Evolutionary conservation across 768 basidiomycete species (phyloP).

Genomic region (Gymnopilus dilepis): DNA sequence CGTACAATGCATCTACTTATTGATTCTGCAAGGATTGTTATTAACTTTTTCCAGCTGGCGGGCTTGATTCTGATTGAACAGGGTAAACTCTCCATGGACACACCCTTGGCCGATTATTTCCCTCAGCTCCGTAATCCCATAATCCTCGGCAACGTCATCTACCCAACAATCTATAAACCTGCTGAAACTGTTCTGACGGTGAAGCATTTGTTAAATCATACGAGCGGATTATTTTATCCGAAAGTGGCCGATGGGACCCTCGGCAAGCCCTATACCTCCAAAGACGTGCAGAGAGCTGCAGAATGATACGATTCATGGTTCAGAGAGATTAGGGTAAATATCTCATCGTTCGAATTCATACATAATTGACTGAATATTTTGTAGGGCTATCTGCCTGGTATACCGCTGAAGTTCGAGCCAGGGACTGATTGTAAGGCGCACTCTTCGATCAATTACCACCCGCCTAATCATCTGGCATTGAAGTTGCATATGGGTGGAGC

Average conservation of each 20-base stretch:
- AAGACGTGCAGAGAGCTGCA: constrained; percentile 2
- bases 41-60: constrained; percentile 23
- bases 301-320: constrained; percentile 24
- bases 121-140: constrained; percentile 30
- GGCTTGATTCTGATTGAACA: constrained; percentile 32
- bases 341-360: background rate
- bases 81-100: constrained; percentile 28
- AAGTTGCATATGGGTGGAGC: constrained; percentile 37
- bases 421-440: constrained; percentile 33
- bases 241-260: background rate
- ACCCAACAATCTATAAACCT: constrained; percentile 22
- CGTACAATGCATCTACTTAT: background rate
- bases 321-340: constrained; percentile 21
- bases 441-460: background rate
- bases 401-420: constrained; percentile 36
- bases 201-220: constrained; percentile 35
- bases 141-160: constrained; percentile 22
- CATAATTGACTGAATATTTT: background rate
- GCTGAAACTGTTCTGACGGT: constrained; percentile 28
- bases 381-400: constrained; percentile 30
- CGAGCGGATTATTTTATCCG: constrained; percentile 35
- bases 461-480: background rate
- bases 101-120: constrained; percentile 25
- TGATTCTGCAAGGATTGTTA: background rate
- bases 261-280: constrained; percentile 9